Evolutionary conservation across 148 eudicot species (phyloP).

Genomic region (Cornus kousa): DNA sequence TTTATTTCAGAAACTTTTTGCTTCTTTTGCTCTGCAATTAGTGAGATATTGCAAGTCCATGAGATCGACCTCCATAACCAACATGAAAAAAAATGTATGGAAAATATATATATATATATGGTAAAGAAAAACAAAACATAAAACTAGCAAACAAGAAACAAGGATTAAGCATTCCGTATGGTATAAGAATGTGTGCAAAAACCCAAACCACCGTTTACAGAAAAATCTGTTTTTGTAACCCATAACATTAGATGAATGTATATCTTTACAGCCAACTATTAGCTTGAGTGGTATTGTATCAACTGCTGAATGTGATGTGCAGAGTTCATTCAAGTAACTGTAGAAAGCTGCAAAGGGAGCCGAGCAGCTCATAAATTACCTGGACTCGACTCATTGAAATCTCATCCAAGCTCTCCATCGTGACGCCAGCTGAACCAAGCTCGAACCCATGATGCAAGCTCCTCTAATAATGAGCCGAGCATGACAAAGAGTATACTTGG

Average conservation of each 20-base stretch:
- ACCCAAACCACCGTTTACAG: not conserved
- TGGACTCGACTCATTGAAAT: no score
- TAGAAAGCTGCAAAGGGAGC: no score
- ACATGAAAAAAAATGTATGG: no score
- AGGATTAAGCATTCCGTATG: not conserved
- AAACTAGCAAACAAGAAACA: not conserved
- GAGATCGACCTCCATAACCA: not conserved
- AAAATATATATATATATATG: not conserved
- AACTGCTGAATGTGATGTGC: no score
- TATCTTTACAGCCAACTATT: not conserved
- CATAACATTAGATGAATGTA: not conserved
- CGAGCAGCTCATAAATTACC: no score
- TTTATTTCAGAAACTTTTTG: conserved; percentile 49
- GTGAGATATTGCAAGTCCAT: not conserved
- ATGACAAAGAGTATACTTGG: no score
- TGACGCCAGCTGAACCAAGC: no score
- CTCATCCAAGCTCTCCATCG: no score
- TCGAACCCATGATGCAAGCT: no score
- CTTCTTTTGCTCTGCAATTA: conserved; percentile 52
- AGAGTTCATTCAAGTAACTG: no score
- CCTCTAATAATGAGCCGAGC: no score
- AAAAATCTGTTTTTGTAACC: not conserved
- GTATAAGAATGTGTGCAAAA: not conserved
- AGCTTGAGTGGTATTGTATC: no score
- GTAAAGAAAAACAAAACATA: not conserved